phyloP scores from a whole-genome alignment of 2,329 filamentous ascomycete genomes.

The Pyrenochaeta sp. region DNA sequence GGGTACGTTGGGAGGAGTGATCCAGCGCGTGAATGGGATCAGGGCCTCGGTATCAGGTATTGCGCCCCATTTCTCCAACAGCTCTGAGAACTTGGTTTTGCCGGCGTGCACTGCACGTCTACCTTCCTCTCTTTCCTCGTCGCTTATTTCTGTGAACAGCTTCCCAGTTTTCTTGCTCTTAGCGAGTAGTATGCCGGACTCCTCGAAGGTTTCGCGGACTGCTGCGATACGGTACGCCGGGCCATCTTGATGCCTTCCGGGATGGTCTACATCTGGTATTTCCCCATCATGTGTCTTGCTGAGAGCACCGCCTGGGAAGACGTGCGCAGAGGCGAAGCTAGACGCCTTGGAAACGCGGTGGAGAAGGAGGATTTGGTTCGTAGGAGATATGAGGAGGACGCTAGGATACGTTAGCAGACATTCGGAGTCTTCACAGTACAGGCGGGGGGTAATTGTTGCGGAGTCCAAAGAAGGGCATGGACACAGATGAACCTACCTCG shows the following conservation, averaged over 20 bases:
- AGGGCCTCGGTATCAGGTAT: constrained; percentile 72
- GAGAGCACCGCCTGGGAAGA: constrained; percentile 92
- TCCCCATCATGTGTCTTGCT: constrained; percentile 78
- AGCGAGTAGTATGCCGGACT: constrained; percentile 87
- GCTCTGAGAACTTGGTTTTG: constrained; percentile 71
- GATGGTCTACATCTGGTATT: constrained; percentile 59
- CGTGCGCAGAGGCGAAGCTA: constrained; percentile 89
- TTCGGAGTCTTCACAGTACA: neutral
- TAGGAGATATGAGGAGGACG: constrained; percentile 83
- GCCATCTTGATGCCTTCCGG: constrained; percentile 73
- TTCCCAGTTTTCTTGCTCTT: constrained; percentile 58
- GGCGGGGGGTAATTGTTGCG: neutral
- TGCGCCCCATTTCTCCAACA: constrained; percentile 66
- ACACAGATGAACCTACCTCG: constrained; percentile 57
- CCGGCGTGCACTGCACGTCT: constrained; percentile 74
- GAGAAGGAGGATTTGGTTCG: constrained; percentile 86
- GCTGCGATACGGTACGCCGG: constrained; percentile 81
- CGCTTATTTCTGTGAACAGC: constrained; percentile 67
- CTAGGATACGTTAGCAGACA: constrained; percentile 54
- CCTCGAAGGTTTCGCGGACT: constrained; percentile 92
- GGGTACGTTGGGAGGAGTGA: constrained; percentile 77
- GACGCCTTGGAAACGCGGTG: constrained; percentile 83
- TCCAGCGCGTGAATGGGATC: constrained; percentile 88
- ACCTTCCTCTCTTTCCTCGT: constrained; percentile 69
- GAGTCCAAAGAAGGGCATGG: neutral